Evolutionary conservation across 2,329 filamentous ascomycete species (phyloP), one percentile per base, ranked within the genome.

Genomic region (Leptographium wingfieldii): DNA sequence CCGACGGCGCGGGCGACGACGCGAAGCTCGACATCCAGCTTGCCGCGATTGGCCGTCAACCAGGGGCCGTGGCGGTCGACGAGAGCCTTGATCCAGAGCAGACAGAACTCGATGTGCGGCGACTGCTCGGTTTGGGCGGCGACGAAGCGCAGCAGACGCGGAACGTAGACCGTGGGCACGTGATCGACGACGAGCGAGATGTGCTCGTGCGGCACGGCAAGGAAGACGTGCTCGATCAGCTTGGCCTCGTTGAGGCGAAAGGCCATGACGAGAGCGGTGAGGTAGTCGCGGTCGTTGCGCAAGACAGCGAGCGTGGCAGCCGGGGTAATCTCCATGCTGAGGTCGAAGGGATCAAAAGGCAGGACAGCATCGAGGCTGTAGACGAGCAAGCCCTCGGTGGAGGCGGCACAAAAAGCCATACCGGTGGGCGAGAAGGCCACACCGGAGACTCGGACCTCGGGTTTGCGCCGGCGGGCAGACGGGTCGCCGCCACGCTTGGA

Each of bases 231-330:
- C 66, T 88, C 87, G 63, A 96, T 84, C 55, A 99, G 79, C 27
- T 85, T 83, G 5, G 84, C 80, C 71, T 95, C 90, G 73, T 96
- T 96, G 61, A 99, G 84, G 6, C 95, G 87, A 79, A 99, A 99
- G 1, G 92, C 88, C 94, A 99, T 99, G 64, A 96, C 85, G 6
- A 99, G 77, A 1, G 94, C 92, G 73, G 94, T 95, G 64, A 97
- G 81, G 72, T 89, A 95, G 69, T 96, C 89, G 63, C 81, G 82
- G 60, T 91, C 84, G 51, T 73, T 76, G 60, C 86, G 79, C 38
- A 88, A 75, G 11, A 86, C 81, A 4, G 80, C 74, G 0, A 97
- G 79, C 0, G 91, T 94, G 2, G 87, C 91, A 1, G 88, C 85
- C 0, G 92, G 92, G 5, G 94, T 99, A 66, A 99, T 89, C 64